Evolutionary conservation across 208 protist species (phyloP).

Genomic region (Phytomonas sp.): DNA sequence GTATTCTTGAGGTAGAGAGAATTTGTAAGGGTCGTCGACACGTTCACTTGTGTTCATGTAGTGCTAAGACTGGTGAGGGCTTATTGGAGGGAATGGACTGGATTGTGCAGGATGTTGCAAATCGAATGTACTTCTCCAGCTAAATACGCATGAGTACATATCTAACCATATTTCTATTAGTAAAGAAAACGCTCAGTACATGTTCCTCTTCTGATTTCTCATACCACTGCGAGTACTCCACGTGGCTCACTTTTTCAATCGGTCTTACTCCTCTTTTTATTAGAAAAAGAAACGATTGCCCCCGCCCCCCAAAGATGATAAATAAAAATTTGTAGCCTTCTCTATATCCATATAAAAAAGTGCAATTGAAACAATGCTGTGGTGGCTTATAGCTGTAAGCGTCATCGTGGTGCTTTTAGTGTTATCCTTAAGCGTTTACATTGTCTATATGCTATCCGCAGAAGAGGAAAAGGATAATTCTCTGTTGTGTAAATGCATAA

Average conservation of each 20-base stretch:
- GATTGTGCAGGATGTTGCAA: conserved; percentile 97
- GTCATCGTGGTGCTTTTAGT: conserved; percentile 40
- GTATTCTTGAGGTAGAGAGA: conserved; percentile 62
- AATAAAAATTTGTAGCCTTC: background rate
- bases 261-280: conserved; percentile 10
- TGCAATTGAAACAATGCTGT: conserved; percentile 16
- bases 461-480: conserved; percentile 63
- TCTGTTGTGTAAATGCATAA: conserved; percentile 38
- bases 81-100: conserved; percentile 97
- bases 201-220: conserved; percentile 4
- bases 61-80: conserved; percentile 93
- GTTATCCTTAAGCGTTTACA: conserved; percentile 36
- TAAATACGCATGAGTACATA: conserved; percentile 13
- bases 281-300: background rate
- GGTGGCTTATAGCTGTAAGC: conserved; percentile 41
- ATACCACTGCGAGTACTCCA: conserved; percentile 5
- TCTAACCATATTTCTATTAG: background rate
- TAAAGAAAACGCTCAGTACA: background rate
- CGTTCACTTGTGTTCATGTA: conserved; percentile 93
- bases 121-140: conserved; percentile 79
- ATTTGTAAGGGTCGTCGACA: conserved; percentile 85
- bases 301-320: background rate
- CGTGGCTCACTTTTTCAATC: background rate
- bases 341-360: conserved; percentile 2
- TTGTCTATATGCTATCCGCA: conserved; percentile 35